Evolutionary conservation across 2,329 filamentous ascomycete genomes (phyloP).

Genomic region (Didymella pinodella): DNA sequence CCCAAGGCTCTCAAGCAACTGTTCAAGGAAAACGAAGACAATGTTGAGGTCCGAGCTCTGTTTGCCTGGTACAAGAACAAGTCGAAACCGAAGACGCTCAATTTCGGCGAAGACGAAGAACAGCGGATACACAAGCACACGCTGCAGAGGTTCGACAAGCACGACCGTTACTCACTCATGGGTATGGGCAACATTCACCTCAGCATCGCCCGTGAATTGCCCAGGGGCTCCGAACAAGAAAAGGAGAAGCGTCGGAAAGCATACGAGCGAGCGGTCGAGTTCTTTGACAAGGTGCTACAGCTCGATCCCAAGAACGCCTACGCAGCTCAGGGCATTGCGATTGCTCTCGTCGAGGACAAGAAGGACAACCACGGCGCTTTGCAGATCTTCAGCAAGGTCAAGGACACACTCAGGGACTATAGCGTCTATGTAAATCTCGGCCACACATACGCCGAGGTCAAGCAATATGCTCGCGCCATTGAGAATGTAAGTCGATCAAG

Average conservation of each 20-base stretch:
- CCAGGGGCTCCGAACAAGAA: constrained; percentile 84
- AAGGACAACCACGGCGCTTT: constrained; percentile 86
- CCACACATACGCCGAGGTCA: constrained; percentile 88
- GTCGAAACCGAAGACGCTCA: constrained; percentile 80
- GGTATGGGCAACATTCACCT: constrained; percentile 98
- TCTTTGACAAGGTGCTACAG: constrained; percentile 96
- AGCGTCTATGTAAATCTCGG: constrained; percentile 93
- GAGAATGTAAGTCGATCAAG: constrained; percentile 67
- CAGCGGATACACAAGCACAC: constrained; percentile 97
- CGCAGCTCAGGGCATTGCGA: constrained; percentile 93
- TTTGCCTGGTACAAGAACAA: constrained; percentile 97
- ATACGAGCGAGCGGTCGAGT: constrained; percentile 93
- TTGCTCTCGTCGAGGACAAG: constrained; percentile 92
- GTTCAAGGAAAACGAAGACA: constrained; percentile 81
- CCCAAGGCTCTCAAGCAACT: constrained; percentile 85
- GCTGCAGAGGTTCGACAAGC: constrained; percentile 86
- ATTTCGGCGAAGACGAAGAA: constrained; percentile 88
- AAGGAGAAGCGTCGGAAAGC: constrained; percentile 87
- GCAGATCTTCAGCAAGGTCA: constrained; percentile 86
- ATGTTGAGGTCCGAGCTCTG: constrained; percentile 89
- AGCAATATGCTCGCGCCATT: constrained; percentile 89
- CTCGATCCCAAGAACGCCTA: constrained; percentile 96
- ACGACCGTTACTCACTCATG: constrained; percentile 94
- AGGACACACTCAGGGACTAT: constrained; percentile 86
- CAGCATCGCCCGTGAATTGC: constrained; percentile 89